Evolutionary conservation across 2,329 filamentous ascomycete genomes (phyloP), one percentile per base, ranked within the genome.

Genomic region (Ophiostoma novo-ulmi): DNA sequence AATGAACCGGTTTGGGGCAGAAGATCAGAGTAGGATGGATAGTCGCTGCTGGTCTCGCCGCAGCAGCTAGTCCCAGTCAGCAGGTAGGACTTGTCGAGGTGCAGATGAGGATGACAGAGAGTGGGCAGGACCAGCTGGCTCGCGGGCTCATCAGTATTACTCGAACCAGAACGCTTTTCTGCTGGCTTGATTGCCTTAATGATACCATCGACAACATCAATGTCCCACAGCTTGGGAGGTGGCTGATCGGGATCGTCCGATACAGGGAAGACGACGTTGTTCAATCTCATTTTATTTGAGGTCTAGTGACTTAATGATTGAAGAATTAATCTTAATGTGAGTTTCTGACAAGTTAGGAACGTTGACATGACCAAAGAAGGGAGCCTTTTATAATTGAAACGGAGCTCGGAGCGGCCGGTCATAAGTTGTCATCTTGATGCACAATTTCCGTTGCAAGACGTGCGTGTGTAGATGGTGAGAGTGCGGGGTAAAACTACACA

Each of bases 51-150:
- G 36, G 31, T 48, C 11, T 22, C 22, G n/a, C 52, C 52, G 44
- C 69, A 71, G 52, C 70, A 52, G 72, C 78, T 77, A 70, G 79
- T 86, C 11, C 78, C 77, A 70, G 79, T 86, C 11, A 89, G 80
- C 38, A 89, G 78, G 74, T 86, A 89, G 55, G 86, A 83, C 76
- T 89, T 89, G 78, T 92, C 90, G 38, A 92, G 82, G 76, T 92
- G 90, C 68, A 92, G 86, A 74, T 92, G 90, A 8, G 90, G 89
- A 76, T 92, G 90, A 74, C 89, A 91, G 3, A 92, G 82, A 3
- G 80, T 67, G 6, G 80, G 79, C 6, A 81, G 73, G 2, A 81
- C 70, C 20, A 81, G 75, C 35, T 73, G 75, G 5, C 70, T 71
- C 41, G 65, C 67, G 6, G 31, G 48, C 31, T 35, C 26, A 5